Conservation (phyloP, 2,329 filamentous ascomycete species). For the Colletotrichum orbiculare region DNA sequence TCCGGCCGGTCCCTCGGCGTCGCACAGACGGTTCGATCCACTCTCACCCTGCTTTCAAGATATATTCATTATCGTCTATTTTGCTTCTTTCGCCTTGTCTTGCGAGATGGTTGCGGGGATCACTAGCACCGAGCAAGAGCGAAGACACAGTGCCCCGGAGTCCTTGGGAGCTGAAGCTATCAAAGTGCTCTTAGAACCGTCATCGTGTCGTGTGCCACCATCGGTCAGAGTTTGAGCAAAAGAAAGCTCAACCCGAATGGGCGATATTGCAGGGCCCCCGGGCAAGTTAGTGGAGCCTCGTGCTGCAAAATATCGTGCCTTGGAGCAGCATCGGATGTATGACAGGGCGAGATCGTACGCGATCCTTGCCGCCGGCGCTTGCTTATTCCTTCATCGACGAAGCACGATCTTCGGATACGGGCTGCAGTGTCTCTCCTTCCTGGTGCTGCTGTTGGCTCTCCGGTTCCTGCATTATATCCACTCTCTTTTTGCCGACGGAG, state of each 20-base stretch:
- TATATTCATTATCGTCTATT: constrained; percentile 13
- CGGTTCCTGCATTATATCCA: neutral
- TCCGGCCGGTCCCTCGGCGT: constrained; percentile 17
- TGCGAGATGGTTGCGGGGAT: constrained; percentile 6
- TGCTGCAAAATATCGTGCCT: constrained; percentile 4
- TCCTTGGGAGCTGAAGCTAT: neutral
- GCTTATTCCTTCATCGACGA: constrained; percentile 9
- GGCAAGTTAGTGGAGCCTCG: constrained; percentile 8
- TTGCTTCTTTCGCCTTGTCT: constrained; percentile 22
- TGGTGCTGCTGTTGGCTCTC: neutral
- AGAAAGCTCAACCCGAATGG: constrained; percentile 11
- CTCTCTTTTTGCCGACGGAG: too few species aligned
- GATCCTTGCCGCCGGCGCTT: constrained; percentile 25
- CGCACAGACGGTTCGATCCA: constrained; percentile 28
- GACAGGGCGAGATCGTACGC: constrained; percentile 5
- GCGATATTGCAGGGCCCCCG: constrained; percentile 8
- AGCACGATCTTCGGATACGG: constrained; percentile 3
- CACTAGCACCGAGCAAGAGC: too few species aligned
- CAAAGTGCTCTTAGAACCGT: constrained; percentile 5
- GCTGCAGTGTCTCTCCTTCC: neutral
- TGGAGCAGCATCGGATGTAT: constrained; percentile 1
- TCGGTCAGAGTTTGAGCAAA: constrained; percentile 21
- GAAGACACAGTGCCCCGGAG: neutral
- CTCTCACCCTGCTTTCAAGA: constrained; percentile 8
- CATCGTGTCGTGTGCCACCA: constrained; percentile 10